Percentiles rank a stretch among this genome's conserved stretches.
Evolutionary conservation across 148 eudicot species (phyloP).

Genomic region (Rhododendron ovatum): DNA sequence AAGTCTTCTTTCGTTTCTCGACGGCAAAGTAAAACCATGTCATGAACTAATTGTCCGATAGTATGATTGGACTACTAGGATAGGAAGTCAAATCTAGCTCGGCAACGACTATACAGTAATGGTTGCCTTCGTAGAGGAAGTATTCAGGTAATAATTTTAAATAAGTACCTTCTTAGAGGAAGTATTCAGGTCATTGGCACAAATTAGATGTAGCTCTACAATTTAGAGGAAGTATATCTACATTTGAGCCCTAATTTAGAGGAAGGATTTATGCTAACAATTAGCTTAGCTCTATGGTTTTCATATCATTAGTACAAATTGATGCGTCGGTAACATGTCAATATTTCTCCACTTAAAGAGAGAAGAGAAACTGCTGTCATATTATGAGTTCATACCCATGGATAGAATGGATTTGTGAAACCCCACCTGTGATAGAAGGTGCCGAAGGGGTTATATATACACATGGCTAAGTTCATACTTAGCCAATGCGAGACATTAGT

Average conservation of each 20-base stretch:
- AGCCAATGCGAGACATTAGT: not conserved
- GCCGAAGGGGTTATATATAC: not conserved
- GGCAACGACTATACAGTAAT: not conserved
- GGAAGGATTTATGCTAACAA: not conserved
- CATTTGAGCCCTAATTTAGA: not conserved
- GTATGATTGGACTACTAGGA: not conserved
- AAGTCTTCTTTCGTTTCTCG: not conserved
- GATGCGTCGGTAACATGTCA: not conserved
- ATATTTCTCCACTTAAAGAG: not conserved
- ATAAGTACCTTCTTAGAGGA: too few species aligned
- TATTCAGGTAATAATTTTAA: too few species aligned
- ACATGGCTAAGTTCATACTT: not conserved
- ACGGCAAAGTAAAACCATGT: not conserved
- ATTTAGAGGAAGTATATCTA: not conserved
- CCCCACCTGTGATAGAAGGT: not conserved
- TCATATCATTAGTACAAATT: not conserved
- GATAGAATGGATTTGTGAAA: not conserved
- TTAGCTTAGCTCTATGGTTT: not conserved
- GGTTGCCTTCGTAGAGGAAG: not conserved
- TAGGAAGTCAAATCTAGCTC: not conserved
- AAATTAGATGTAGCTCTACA: too few species aligned
- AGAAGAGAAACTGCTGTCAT: not conserved
- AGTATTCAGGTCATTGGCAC: not conserved
- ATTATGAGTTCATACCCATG: not conserved
- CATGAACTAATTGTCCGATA: not conserved